phyloP scores from a whole-genome alignment of 1,139 yeast species.

The Yamadazyma trypodendri region DNA sequence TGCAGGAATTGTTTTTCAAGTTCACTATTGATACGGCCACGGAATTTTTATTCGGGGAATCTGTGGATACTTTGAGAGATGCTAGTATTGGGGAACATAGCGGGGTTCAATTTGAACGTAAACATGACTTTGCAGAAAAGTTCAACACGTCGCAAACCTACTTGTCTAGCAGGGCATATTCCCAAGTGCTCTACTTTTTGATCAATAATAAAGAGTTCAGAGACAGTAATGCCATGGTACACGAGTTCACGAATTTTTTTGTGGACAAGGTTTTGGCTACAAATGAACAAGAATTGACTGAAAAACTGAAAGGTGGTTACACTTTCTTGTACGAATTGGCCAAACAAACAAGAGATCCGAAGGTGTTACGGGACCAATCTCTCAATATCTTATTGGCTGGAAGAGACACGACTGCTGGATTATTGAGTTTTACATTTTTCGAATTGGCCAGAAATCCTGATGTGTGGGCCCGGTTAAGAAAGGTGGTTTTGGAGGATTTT shows the following conservation, averaged over 20 bases:
- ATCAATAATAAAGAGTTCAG: slow-evolving; percentile 32
- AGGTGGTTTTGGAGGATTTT: slow-evolving; percentile 30
- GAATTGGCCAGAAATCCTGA: slow-evolving; percentile 44
- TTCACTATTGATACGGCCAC: slow-evolving; percentile 59
- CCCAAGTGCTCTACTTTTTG: slow-evolving; percentile 27
- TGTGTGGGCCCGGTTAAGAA: slow-evolving; percentile 32
- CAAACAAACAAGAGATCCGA: slow-evolving; percentile 44
- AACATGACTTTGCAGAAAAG: slow-evolving; percentile 20
- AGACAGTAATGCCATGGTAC: slow-evolving; percentile 26
- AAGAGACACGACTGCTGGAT: slow-evolving; percentile 49
- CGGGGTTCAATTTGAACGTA: slow-evolving; percentile 24
- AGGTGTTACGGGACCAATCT: slow-evolving; percentile 42
- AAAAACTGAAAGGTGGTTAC: slow-evolving; percentile 35
- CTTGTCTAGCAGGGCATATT: slow-evolving; percentile 29
- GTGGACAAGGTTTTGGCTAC: slow-evolving; percentile 24
- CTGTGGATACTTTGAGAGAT: slow-evolving; percentile 45
- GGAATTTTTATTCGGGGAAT: slow-evolving; percentile 58
- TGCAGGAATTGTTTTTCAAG: slow-evolving; percentile 48
- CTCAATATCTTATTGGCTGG: slow-evolving; percentile 48
- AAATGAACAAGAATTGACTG: slow-evolving; percentile 33
- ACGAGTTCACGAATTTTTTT: slow-evolving; percentile 32
- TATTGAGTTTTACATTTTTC: slow-evolving; percentile 39
- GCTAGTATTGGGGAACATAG: slow-evolving; percentile 50
- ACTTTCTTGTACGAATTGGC: slow-evolving; percentile 46
- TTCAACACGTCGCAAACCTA: slow-evolving; percentile 33